Conservation (phyloP, 2,329 filamentous ascomycete genomes). For the Cladosporium sp. region DNA sequence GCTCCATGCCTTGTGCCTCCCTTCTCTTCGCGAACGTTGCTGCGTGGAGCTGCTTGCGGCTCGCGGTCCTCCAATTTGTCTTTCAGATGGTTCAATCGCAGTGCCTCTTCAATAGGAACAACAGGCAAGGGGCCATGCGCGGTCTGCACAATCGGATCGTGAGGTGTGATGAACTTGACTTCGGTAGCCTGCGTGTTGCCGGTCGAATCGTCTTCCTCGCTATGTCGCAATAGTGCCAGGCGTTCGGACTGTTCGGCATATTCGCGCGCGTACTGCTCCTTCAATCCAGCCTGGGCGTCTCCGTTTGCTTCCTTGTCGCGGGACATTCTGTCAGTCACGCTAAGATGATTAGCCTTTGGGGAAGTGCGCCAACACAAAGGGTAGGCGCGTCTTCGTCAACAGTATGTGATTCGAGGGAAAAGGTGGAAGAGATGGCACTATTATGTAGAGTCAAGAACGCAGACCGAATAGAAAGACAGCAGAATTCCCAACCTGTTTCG, state of each 20-base stretch:
- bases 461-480: not conserved
- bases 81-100: conserved; percentile 66
- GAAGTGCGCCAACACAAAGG: not conserved
- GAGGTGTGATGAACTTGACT: conserved; percentile 63
- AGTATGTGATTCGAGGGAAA: not conserved
- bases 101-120: conserved; percentile 69
- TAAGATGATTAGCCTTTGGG: not conserved
- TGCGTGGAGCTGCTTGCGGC: conserved; percentile 32
- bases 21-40: conserved; percentile 42
- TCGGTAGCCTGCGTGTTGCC: conserved; percentile 59
- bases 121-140: conserved; percentile 66
- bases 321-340: not conserved
- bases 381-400: not conserved
- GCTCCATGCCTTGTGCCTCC: conserved; percentile 45
- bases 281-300: not conserved
- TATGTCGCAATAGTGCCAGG: conserved; percentile 43
- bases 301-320: not conserved
- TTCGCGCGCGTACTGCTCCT: conserved; percentile 34
- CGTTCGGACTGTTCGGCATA: conserved; percentile 61
- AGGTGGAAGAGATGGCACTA: too few species aligned
- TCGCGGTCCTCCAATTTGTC: conserved; percentile 49
- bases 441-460: not conserved
- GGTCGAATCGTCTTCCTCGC: conserved; percentile 43
- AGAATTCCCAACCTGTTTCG: not conserved
- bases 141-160: conserved; percentile 71